phyloP scores from a whole-genome alignment of 345 rosid genomes.

The Citrus unshiu region DNA sequence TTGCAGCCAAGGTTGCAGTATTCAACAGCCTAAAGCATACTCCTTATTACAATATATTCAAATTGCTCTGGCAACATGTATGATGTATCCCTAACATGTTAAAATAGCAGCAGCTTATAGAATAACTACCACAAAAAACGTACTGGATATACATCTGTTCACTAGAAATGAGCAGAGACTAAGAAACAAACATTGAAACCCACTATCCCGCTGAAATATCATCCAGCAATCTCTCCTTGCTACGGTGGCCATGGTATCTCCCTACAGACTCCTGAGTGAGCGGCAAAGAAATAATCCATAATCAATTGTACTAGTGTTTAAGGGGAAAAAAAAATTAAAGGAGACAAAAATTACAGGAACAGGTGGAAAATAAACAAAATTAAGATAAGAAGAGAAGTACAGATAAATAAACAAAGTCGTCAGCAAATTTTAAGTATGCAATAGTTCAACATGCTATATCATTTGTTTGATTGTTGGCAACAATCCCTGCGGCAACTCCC shows the following conservation, averaged over 20 bases:
- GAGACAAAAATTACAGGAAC: background rate
- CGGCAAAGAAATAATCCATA: background rate
- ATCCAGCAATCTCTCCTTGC: background rate
- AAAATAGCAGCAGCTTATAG: background rate
- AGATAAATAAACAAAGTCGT: constrained; percentile 4
- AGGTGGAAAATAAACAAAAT: background rate
- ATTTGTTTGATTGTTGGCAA: constrained; percentile 36
- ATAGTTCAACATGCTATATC: constrained; percentile 36
- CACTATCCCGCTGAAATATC: constrained; percentile 8
- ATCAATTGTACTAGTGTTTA: background rate
- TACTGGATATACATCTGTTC: constrained; percentile 20
- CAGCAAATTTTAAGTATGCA: constrained; percentile 17
- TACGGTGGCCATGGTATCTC: constrained; percentile 6
- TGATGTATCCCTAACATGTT: background rate
- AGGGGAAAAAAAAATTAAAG: background rate
- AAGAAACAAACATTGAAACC: background rate
- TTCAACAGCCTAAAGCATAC: background rate
- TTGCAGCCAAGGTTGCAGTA: background rate
- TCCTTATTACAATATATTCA: constrained; percentile 6
- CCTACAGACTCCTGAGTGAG: constrained; percentile 8
- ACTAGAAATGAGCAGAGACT: background rate
- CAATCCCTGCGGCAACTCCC: constrained; percentile 29
- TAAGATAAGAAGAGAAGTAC: background rate
- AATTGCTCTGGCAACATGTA: constrained; percentile 1
- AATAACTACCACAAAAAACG: background rate